Conservation (phyloP, 2,329 filamentous ascomycete genomes). For the Calonectria henricotiae region DNA sequence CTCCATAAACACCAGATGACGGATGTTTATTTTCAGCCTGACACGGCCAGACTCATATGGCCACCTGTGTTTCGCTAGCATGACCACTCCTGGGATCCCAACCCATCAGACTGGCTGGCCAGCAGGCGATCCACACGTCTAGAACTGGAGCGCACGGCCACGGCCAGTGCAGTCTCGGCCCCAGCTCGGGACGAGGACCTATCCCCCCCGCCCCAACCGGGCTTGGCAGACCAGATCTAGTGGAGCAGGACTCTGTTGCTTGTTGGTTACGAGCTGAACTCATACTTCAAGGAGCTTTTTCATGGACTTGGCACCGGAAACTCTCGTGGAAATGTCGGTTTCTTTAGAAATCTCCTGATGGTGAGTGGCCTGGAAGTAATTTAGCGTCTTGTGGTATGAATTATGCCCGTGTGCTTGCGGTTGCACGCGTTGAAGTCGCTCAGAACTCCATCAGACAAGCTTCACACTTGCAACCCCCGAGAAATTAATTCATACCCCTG, state of each 20-base stretch:
- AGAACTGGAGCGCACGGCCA: not conserved
- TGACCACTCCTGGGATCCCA: not conserved
- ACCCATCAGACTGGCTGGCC: not conserved
- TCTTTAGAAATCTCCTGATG: not conserved
- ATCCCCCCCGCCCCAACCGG: not conserved
- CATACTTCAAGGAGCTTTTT: constrained; percentile 7
- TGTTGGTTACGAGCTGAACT: not conserved
- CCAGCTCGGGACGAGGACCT: not conserved
- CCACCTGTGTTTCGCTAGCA: not conserved
- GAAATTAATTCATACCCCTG: not conserved
- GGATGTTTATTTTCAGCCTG: not conserved
- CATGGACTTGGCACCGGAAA: not conserved
- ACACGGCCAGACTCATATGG: not conserved
- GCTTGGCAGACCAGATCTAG: not conserved
- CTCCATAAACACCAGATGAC: not conserved
- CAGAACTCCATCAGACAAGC: not conserved
- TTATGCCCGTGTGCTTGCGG: no score
- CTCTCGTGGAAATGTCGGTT: not conserved
- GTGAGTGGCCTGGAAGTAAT: not conserved
- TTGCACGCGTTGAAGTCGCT: no score
- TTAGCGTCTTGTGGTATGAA: not conserved
- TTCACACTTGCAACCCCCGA: not conserved
- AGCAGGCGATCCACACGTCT: not conserved
- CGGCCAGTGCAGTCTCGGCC: constrained; percentile 2
- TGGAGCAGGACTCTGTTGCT: not conserved